Evolutionary conservation across 73 alveolate genomes (phyloP).

Genomic region (Uronychia binucleata): DNA sequence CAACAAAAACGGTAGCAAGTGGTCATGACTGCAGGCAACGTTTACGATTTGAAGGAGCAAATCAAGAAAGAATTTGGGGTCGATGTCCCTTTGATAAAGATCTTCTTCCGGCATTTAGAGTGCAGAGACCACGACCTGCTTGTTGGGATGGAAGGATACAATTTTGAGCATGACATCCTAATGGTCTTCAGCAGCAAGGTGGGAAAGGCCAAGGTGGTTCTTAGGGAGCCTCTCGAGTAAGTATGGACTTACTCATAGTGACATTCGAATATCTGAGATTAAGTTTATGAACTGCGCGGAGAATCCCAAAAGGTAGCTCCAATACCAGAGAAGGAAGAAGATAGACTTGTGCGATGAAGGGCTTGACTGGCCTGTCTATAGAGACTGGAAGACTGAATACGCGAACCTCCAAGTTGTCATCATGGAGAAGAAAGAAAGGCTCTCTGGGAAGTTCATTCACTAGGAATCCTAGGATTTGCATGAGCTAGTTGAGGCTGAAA

Average conservation of each 20-base stretch:
- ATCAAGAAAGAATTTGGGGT: conserved; percentile 65
- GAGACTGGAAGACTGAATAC: conserved; percentile 65
- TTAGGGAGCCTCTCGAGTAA: conserved; percentile 40
- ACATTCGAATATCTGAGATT: conserved; percentile 53
- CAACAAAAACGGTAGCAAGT: conserved; percentile 22
- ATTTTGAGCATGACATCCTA: conserved; percentile 58
- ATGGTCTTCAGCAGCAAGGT: conserved; percentile 14
- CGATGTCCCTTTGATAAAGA: conserved; percentile 16
- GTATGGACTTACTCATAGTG: neutral
- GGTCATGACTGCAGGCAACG: conserved; percentile 7
- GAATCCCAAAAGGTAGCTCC: neutral
- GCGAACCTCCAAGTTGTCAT: conserved; percentile 22
- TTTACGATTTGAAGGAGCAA: conserved; percentile 42
- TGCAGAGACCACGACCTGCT: conserved; percentile 16
- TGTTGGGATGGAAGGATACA: conserved; percentile 31
- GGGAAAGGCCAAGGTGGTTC: conserved; percentile 32
- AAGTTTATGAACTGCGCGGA: conserved; percentile 43
- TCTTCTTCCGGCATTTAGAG: conserved; percentile 39
- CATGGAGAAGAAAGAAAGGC: conserved; percentile 2
- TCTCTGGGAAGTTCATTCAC: neutral
- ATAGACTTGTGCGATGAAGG: conserved; percentile 23
- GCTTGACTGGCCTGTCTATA: conserved; percentile 55
- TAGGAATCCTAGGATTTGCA: conserved; percentile 23
- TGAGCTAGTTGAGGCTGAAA: conserved; percentile 56
- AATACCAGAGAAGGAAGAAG: conserved; percentile 4